Base-by-base conservation (phyloP, 169 alveolate species). In the Ichthyophthirius multifiliis region DNA sequence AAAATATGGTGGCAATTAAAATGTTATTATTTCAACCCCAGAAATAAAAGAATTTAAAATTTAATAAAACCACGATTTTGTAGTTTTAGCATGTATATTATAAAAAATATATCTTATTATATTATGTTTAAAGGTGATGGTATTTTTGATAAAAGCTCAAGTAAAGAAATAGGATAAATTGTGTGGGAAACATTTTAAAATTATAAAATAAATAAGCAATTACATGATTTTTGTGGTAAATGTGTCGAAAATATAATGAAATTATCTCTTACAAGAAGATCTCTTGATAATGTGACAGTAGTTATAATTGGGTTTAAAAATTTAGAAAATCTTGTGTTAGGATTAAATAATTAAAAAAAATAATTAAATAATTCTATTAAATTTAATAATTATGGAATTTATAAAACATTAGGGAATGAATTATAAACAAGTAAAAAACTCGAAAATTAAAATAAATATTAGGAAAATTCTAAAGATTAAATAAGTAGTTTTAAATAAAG, bases 221-320 rank as follows among this genome's bases (percentile, higher is more conserved):
- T 77, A 16, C 92, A 90, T 65, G 35, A 78, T 5, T 73, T 64
- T 32, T 43, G 83, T n/a, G 92, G 94, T 7, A 85, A 65, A 65
- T 88, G 87, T 16, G 94, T 88, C 0, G 94, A 89, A 44, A 71
- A 75, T 15, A 80, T 87, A 0, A 45, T 92, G 41, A 85, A 82
- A 63, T 64, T 75, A 41, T 78, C 94, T 63, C 55, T 91, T 48
- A 67, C 84, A 27, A 92, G 87, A 71, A 85, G 90, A 74, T 73
- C 95, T 5, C 46, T 81, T 44, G 96, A 94, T 76, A 94, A 94
- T 87, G 86, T 94, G 0, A 90, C 96, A 41, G 90, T 84, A 1
- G 91, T 92, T 5, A 84, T 94, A 43, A 89, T 94, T 35, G 94
- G 92, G 3, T 90, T 94, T 82, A 78, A 67, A 39, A 45, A 55